phyloP scores from a whole-genome alignment of 371 early-diverging fungal genomes.

The Mucor mucedo region DNA sequence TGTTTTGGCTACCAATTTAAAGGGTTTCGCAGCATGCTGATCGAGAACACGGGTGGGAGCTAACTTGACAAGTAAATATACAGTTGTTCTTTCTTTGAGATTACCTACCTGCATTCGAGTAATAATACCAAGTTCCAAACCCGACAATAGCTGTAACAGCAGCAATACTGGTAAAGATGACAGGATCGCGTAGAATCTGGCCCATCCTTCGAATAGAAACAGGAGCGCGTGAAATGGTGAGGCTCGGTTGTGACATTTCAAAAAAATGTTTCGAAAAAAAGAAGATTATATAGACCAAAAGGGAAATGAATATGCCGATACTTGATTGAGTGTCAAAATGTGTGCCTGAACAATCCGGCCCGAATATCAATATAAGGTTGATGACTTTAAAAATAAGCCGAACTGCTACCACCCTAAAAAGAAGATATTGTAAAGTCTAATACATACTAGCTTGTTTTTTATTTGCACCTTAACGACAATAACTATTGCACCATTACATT shows the following conservation, averaged over 20 bases:
- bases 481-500: no score
- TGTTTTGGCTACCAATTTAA: slow-evolving; percentile 71
- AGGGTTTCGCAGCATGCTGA: slow-evolving; percentile 69
- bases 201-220: slow-evolving; percentile 26
- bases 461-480: no score
- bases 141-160: slow-evolving; percentile 15
- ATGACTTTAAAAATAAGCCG: no score
- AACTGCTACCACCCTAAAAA: no score
- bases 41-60: slow-evolving; percentile 50
- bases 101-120: slow-evolving; percentile 16
- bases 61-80: not conserved
- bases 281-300: not conserved
- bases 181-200: slow-evolving; percentile 27
- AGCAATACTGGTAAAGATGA: slow-evolving; percentile 15
- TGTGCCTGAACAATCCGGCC: not conserved
- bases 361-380: no score
- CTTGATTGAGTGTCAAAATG: not conserved
- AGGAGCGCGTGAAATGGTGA: slow-evolving; percentile 18
- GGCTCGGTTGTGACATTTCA: slow-evolving; percentile 12
- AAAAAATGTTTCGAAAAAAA: not conserved
- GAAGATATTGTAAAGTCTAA: no score
- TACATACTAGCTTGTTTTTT: no score
- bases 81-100: not conserved
- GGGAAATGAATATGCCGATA: not conserved
- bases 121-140: slow-evolving; percentile 24